A percentile compares a stretch with the other conserved stretches of the same genome.
Conservation (phyloP, 1,139 yeast species). For the Yamadazyma buinensis region DNA sequence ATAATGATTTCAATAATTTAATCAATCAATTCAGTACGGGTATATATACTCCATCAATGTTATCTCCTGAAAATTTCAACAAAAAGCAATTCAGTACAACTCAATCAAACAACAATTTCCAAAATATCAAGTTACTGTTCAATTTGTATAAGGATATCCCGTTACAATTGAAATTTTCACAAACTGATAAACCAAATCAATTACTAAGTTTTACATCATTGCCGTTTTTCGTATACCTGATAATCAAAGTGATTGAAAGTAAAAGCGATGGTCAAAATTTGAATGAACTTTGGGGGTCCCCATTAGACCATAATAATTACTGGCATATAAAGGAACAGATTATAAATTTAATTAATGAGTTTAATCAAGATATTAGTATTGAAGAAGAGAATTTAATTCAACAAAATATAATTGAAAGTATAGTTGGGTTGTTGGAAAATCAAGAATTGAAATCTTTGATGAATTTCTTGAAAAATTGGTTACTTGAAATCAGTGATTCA, state of each 20-base stretch:
- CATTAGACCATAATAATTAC: conserved; percentile 30
- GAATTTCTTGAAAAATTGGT: conserved; percentile 40
- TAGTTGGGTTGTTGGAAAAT: conserved; percentile 16
- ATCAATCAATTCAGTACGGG: conserved; percentile 34
- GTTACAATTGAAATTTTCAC: conserved; percentile 27
- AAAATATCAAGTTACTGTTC: conserved; percentile 36
- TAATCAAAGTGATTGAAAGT: conserved; percentile 21
- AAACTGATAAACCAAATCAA: conserved; percentile 14
- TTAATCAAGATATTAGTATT: conserved; percentile 14
- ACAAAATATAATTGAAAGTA: conserved; percentile 19
- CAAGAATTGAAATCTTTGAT: conserved; percentile 16
- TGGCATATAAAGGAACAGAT: conserved; percentile 36
- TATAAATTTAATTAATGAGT: conserved; percentile 21
- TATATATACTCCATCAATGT: conserved; percentile 35
- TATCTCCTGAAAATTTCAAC: conserved; percentile 24
- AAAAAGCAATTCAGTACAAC: conserved; percentile 22
- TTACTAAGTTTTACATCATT: conserved; percentile 28
- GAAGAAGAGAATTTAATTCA: conserved; percentile 22
- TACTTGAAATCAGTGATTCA: conserved; percentile 42
- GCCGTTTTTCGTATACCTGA: conserved; percentile 30
- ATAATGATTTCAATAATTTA: conserved; percentile 25
- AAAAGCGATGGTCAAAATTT: conserved; percentile 11
- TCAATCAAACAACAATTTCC: conserved; percentile 33
- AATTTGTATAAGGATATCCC: conserved; percentile 43
- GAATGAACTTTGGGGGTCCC: conserved; percentile 24